Percentiles rank a stretch among this genome's conserved stretches.
phyloP scores from a whole-genome alignment of 169 alveolate genomes.

The Plasmodium vinckei region DNA sequence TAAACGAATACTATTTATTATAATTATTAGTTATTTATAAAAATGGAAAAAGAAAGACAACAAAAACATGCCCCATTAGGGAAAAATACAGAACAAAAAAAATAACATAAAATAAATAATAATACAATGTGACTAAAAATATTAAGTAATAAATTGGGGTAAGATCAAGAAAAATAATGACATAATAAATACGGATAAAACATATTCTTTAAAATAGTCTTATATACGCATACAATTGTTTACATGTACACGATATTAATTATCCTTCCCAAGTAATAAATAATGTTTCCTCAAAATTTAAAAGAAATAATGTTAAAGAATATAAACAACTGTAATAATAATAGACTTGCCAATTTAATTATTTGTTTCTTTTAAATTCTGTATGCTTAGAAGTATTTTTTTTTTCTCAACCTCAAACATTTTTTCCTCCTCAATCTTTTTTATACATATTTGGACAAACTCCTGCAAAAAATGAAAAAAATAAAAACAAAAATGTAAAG shows the following conservation, averaged over 20 bases:
- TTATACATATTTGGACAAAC: constrained; percentile 61
- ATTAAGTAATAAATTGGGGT: not conserved
- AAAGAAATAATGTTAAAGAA: not conserved
- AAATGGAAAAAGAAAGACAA: not conserved
- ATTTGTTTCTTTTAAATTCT: constrained; percentile 61
- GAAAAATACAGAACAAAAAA: not conserved
- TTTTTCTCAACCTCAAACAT: constrained; percentile 56
- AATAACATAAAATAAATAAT: not conserved
- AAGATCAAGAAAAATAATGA: not conserved
- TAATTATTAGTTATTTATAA: not conserved
- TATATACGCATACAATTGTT: not conserved
- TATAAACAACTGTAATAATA: not conserved
- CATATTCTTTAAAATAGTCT: not conserved
- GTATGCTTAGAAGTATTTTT: constrained; percentile 43
- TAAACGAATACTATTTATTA: too few relatives aligned
- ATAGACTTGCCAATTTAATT: too few relatives aligned
- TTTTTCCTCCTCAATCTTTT: constrained; percentile 68
- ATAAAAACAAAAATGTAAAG: not conserved
- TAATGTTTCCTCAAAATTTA: not conserved
- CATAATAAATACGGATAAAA: not conserved
- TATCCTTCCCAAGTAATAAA: too few relatives aligned
- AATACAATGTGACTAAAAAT: not conserved
- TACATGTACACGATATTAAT: not conserved
- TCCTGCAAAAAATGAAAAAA: constrained; percentile 25
- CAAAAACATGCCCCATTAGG: not conserved